Evolutionary conservation across 2,329 filamentous ascomycete species (phyloP), one percentile per base, ranked within the genome.

Genomic region (Peltaster fructicola): DNA sequence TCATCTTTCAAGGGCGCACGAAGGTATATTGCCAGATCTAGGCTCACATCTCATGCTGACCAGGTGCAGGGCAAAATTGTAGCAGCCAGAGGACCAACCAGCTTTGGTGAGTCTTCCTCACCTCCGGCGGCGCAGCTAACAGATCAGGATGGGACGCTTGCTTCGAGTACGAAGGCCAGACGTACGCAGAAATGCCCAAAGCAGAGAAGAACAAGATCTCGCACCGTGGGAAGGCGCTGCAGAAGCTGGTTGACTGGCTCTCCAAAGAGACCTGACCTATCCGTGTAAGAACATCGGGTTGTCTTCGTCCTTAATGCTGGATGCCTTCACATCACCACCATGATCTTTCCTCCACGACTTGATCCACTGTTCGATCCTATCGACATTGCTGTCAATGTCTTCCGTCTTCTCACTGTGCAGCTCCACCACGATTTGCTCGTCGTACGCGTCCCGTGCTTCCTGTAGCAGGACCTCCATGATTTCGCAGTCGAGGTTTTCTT

Each of bases 401-500:
- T 84, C 75, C 3, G 71, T 63, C 26, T 65, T 66, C 47, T 91
- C 76, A 52, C 85, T 95, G 43, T 60, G 69, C 43, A 98, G 56
- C 52, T 92, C 82, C 14, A 95, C 77, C 17, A 98, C 75, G 38
- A 91, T 79, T 45, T 88, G 71, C 50, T 77, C 69, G 26, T 80
- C 77, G 44, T 85, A 98, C 7, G 76, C 69, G 35, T 92, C 84
- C 31, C 72, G 63, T 15, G 88, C 88, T 57, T 98, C 88, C 38
- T 92, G 75, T 11, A 91, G 59, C 28, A 98, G 57, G 14, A 95
- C 80, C 45, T 92, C 77, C 73, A 98, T 95, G 46, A 98, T 95
- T 57, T 98, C 88, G 15, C 80, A 77, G 51, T 98, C 88, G 31
- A 98, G 59, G 47, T 98, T 98, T 52, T 95, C 88, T 50, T 95